phyloP scores from a whole-genome alignment of 2,329 filamentous ascomycete species.

The Emergomyces orientalis region DNA sequence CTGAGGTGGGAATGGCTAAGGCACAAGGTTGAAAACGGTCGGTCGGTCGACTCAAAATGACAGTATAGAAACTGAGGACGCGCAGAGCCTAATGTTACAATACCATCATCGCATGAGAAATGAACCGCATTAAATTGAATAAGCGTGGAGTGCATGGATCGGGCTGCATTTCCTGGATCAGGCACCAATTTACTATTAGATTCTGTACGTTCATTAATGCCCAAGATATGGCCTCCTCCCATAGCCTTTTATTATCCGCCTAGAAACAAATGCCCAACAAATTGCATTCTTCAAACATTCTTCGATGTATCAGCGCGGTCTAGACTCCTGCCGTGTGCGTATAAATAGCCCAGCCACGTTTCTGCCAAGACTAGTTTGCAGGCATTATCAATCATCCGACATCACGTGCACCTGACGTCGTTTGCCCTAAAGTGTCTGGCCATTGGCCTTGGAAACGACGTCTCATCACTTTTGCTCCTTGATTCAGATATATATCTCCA shows the following conservation, averaged over 20 bases:
- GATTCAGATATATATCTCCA: not conserved
- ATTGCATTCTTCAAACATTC: not conserved
- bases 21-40: not conserved
- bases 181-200: not conserved
- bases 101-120: not conserved
- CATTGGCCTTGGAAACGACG: not conserved
- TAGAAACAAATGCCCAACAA: not conserved
- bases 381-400: not conserved
- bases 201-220: not conserved
- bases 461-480: not conserved
- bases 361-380: constrained; percentile 1
- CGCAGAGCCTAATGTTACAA: not conserved
- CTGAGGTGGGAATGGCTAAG: constrained; percentile 29
- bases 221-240: not conserved
- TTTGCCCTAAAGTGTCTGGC: not conserved
- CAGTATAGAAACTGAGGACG: not conserved
- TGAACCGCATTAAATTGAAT: not conserved
- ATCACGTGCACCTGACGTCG: constrained; percentile 1
- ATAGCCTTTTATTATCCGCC: not conserved
- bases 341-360: not conserved
- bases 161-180: not conserved
- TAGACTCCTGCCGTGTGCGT: not conserved
- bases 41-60: not conserved
- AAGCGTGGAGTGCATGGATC: not conserved
- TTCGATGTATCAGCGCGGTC: not conserved